These are phyloP conservation scores for Kodamaea sp. DNA, from an alignment of 1,139 yeast species.

Conservation along the genomic window DNA sequence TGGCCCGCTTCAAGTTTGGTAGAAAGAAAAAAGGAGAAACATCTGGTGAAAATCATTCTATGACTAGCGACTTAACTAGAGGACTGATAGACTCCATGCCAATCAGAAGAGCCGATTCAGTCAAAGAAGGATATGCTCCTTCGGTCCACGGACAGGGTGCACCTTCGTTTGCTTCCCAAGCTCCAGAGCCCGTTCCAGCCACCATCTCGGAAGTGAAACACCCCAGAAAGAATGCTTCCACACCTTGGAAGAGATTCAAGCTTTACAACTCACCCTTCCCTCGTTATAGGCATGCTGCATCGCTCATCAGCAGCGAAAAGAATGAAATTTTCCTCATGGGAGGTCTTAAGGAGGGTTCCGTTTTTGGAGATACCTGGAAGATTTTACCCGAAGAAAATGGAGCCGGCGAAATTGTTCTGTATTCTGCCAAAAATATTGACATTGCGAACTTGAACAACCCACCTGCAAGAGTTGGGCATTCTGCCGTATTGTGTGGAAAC, in stretches of 20 bases:
- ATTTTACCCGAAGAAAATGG: slow-evolving; percentile 47
- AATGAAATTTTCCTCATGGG: slow-evolving; percentile 92
- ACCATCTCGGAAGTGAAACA: slow-evolving; percentile 3
- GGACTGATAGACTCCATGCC: slow-evolving; percentile 10
- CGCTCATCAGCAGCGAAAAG: slow-evolving; percentile 71
- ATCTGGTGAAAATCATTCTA: slow-evolving; percentile 11
- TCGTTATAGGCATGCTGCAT: slow-evolving; percentile 89
- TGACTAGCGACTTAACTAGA: slow-evolving; percentile 12
- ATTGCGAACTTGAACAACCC: slow-evolving; percentile 59
- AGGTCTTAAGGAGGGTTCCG: slow-evolving; percentile 89
- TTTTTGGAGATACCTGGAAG: slow-evolving; percentile 94
- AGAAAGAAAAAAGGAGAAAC: slow-evolving; percentile 22
- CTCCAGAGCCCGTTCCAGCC: slow-evolving; percentile 1
- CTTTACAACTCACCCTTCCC: slow-evolving; percentile 87
- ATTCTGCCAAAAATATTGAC: slow-evolving; percentile 65
- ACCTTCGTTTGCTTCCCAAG: slow-evolving; percentile 1
- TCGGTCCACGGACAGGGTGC: slow-evolving; percentile 2
- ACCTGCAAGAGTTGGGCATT: slow-evolving; percentile 96
- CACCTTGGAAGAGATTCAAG: slow-evolving; percentile 81
- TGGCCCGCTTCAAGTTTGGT: slow-evolving; percentile 34
- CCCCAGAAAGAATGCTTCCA: slow-evolving; percentile 14
- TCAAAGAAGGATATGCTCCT: slow-evolving; percentile 4
- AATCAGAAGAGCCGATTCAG: slow-evolving; percentile 9
- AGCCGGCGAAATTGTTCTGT: slow-evolving; percentile 29
- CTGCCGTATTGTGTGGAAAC: slow-evolving; percentile 88